Evolutionary conservation across 106 monocot genomes (phyloP), one percentile per base, ranked within the genome.

Genomic region (Dendrobium catenatum): DNA sequence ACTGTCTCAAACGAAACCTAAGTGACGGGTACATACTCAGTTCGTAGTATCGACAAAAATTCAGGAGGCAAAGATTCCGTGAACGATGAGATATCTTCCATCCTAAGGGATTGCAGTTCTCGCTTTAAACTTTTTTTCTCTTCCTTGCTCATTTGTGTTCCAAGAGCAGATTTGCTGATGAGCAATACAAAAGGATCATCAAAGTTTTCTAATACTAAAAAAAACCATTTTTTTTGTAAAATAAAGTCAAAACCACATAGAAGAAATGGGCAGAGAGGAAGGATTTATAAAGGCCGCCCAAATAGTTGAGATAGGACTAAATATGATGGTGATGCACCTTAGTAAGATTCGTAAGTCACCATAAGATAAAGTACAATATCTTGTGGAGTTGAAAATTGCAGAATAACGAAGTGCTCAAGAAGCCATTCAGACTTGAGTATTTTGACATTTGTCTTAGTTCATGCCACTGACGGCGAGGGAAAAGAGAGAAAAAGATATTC

Each of bases 71-170:
- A 85, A 42, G 90, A 91, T 85, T 97, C 94, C 86, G 91, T 91
- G 79, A 97, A 97, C 54, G 90, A 86, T 44, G 94, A 90, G 67
- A 97, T 83, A 76, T 97, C 92, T 48, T 85, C 92, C 92, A 97
- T 85, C 81, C 84, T 89, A 76, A 97, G 66, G 42, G 83, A 87
- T 2, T 29, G 85, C 79, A 94, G 70, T 20, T 97, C 92, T 56
- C 86, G 85, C 84, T 92, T 94, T 44, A 97, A 83, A 31, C 70
- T 79, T 33, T 1, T 85, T 75, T 87, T 94, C 89, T 97, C 97
- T 85, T 92, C 94, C 40, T 75, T 75, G 72, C 94, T 86, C 94
- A 97, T 88, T 84, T 94, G 88, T 76, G 73, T 81, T 54, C 90
- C 88, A 55, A 97, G 85, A 77, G 79, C 83, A 74, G 94, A 91